Evolutionary conservation across 2,329 filamentous ascomycete genomes (phyloP).

Genomic region (Pestalotiopsis sp.): DNA sequence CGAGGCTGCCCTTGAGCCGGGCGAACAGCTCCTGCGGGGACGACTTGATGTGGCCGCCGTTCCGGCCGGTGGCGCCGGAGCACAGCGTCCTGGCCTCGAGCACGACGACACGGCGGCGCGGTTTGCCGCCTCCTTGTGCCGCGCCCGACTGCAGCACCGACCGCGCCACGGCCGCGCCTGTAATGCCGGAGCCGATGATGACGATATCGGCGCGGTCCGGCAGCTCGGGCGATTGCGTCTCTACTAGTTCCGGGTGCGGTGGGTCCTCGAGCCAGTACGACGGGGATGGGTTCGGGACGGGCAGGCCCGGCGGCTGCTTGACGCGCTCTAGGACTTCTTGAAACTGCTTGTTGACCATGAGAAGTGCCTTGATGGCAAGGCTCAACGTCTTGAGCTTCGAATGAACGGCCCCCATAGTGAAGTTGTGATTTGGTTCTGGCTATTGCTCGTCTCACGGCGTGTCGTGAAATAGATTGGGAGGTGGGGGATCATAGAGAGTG

Average conservation of each 20-base stretch:
- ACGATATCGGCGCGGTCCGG: conserved; percentile 48
- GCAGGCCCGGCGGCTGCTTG: conserved; percentile 38
- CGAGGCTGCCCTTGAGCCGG: conserved; percentile 31
- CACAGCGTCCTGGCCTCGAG: conserved; percentile 54
- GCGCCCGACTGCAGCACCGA: conserved; percentile 29
- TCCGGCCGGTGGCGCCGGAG: conserved; percentile 56
- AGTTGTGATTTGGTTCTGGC: not conserved
- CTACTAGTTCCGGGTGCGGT: conserved; percentile 43
- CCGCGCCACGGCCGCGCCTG: conserved; percentile 44
- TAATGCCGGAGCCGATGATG: conserved; percentile 59
- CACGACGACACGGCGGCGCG: conserved; percentile 38
- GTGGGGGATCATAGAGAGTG: not conserved
- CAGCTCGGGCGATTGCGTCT: conserved; percentile 34
- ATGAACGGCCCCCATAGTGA: conserved; percentile 35
- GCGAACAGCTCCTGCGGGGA: conserved; percentile 45
- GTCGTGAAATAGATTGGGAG: not conserved
- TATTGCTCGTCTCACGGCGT: not conserved
- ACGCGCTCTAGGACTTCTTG: conserved; percentile 14
- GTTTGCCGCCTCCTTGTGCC: not conserved
- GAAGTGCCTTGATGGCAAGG: conserved; percentile 27
- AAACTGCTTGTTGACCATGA: conserved; percentile 29
- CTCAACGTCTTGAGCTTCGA: conserved; percentile 31
- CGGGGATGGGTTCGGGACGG: conserved; percentile 41
- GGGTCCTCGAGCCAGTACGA: conserved; percentile 51
- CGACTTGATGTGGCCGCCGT: conserved; percentile 54